Percentiles rank a stretch among this genome's conserved stretches.
Conservation (phyloP, 2,329 filamentous ascomycete species). For the Penicillium corylophilum region DNA sequence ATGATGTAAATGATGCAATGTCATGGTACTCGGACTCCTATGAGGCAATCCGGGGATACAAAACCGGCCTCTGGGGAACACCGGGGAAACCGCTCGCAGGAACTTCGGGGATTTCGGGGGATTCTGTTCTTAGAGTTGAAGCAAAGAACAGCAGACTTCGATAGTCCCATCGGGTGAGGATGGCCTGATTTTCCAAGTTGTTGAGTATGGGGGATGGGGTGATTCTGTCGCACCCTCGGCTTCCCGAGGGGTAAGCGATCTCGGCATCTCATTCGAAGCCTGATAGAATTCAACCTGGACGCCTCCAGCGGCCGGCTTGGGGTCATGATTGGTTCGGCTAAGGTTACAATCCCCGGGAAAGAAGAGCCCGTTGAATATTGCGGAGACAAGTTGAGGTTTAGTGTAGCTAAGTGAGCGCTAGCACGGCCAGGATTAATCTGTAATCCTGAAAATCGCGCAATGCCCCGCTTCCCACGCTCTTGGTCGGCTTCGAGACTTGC, state of each 20-base stretch:
- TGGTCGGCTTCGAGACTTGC: neutral
- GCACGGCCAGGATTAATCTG: neutral
- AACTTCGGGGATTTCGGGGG: neutral
- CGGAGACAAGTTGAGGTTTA: conserved; percentile 5
- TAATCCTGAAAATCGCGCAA: conserved; percentile 15
- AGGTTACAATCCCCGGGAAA: neutral
- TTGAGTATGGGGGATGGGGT: neutral
- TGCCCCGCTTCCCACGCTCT: conserved; percentile 4
- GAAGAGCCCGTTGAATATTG: conserved; percentile 10
- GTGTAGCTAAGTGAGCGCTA: conserved; percentile 1
- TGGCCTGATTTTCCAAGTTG: neutral
- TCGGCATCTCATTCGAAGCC: conserved; percentile 7
- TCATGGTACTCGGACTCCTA: neutral
- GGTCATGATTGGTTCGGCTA: conserved; percentile 6
- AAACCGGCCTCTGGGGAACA: conserved; percentile 1
- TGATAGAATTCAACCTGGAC: neutral
- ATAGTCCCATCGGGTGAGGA: neutral
- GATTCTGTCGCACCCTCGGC: conserved; percentile 1
- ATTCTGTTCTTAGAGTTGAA: neutral
- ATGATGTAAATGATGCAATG: neutral
- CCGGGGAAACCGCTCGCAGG: neutral
- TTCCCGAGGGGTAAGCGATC: conserved; percentile 10
- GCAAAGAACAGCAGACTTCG: neutral
- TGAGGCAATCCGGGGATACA: neutral
- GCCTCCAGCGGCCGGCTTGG: conserved; percentile 2